These are phyloP conservation scores for Fusarium decemcellulare DNA, from an alignment of 2,329 filamentous ascomycete species.

Conservation along the genomic window DNA sequence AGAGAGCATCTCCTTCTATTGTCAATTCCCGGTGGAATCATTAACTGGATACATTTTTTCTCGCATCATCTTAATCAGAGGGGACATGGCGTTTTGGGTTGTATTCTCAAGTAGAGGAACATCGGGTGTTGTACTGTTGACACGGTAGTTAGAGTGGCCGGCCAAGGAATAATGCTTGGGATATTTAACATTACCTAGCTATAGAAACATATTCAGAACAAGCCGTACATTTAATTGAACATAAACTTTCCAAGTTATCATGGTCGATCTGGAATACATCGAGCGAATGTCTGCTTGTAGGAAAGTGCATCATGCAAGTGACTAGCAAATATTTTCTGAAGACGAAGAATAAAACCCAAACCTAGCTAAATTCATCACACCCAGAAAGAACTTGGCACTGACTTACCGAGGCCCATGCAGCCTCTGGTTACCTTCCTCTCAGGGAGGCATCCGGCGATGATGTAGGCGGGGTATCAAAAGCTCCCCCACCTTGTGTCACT, in stretches of 20 bases:
- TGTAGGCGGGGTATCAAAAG: conserved; percentile 38
- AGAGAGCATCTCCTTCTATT: background rate
- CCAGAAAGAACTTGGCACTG: no score
- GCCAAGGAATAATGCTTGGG: background rate
- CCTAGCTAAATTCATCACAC: no score
- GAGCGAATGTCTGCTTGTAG: no score
- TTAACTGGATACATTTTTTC: background rate
- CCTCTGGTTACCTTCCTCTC: no score
- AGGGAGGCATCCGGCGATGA: conserved; percentile 28
- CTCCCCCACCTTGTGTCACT: conserved; percentile 37
- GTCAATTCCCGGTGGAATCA: background rate
- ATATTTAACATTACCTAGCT: no score
- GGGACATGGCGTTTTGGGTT: conserved; percentile 21
- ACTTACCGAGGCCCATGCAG: no score
- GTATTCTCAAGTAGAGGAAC: conserved; percentile 2
- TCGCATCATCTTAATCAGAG: background rate
- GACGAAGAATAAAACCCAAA: no score
- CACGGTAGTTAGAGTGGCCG: background rate
- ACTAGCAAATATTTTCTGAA: no score
- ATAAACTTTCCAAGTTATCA: no score
- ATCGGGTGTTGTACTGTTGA: background rate
- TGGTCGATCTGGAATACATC: no score
- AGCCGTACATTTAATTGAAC: no score
- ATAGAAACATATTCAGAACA: background rate
- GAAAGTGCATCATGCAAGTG: no score